phyloP scores from a whole-genome alignment of 75 land plant genomes.

The Sequoiadendron giganteum region DNA sequence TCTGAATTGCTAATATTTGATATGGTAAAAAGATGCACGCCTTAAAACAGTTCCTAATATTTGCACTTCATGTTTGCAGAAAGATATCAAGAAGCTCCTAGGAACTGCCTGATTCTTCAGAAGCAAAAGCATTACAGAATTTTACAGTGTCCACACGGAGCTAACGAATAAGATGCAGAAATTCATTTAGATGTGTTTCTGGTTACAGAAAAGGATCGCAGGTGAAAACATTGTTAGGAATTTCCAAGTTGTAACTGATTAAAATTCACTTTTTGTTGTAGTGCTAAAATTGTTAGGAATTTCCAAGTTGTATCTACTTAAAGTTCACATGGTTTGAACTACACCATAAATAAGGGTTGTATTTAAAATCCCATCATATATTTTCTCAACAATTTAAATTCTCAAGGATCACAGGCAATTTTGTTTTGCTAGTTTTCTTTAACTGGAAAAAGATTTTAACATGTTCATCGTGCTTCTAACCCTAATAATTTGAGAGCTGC shows the following conservation, averaged over 20 bases:
- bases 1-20: background rate
- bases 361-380: background rate
- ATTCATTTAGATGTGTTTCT: background rate
- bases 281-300: background rate
- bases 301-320: background rate
- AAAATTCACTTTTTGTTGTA: background rate
- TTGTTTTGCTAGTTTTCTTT: background rate
- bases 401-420: background rate
- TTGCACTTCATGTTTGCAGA: slow-evolving; percentile 22
- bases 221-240: background rate
- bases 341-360: background rate
- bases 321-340: background rate
- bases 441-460: background rate
- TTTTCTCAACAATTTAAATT: background rate
- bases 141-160: background rate
- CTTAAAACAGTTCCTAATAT: background rate
- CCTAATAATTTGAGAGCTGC: background rate
- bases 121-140: background rate
- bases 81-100: slow-evolving; percentile 44
- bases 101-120: slow-evolving; percentile 15
- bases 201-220: background rate
- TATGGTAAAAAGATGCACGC: background rate
- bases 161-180: background rate
- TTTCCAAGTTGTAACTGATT: background rate
- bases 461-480: background rate